A percentile compares a stretch with the other conserved stretches of the same genome.
Evolutionary conservation across 139 green algal genomes (phyloP).

Genomic region (Tetraselmis chui): DNA sequence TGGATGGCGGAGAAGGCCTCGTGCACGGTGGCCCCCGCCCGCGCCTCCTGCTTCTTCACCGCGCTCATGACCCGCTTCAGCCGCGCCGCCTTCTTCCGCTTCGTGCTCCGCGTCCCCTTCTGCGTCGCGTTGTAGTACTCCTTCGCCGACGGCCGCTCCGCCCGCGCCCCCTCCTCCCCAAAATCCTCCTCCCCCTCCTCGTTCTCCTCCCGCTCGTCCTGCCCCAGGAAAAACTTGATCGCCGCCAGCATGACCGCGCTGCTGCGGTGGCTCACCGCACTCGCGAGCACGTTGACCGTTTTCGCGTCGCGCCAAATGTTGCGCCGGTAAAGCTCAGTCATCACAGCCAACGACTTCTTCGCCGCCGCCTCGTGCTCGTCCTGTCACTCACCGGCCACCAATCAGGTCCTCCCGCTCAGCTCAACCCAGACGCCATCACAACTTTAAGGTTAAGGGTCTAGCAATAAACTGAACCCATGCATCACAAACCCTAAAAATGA

Average conservation of each 20-base stretch:
- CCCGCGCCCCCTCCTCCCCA: constrained; percentile 19
- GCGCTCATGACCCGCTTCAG: constrained; percentile 77
- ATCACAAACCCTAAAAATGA: too few relatives aligned
- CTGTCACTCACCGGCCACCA: too few relatives aligned
- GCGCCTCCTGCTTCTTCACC: constrained; percentile 61
- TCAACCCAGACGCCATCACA: too few relatives aligned
- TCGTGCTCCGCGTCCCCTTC: constrained; percentile 74
- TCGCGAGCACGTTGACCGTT: constrained; percentile 90
- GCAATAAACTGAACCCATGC: too few relatives aligned
- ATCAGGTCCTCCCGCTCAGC: too few relatives aligned
- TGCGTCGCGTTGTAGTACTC: constrained; percentile 55
- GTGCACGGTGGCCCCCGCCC: constrained; percentile 17
- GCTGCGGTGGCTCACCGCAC: constrained; percentile 60
- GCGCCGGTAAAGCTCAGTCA: constrained; percentile 88
- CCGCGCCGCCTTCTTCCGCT: constrained; percentile 92
- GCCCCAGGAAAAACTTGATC: constrained; percentile 96
- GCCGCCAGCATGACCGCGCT: constrained; percentile 73
- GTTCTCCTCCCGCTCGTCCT: constrained; percentile 50
- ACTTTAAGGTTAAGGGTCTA: too few relatives aligned
- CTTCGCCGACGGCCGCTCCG: background rate
- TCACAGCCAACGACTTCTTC: constrained; percentile 83
- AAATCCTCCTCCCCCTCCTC: constrained; percentile 25
- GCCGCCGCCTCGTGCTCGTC: constrained; percentile 80
- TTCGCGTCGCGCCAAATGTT: constrained; percentile 92
- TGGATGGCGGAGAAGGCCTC: constrained; percentile 90